Base-by-base conservation (phyloP, 192 early-diverging fungal genomes). In the Phycomyces blakesleeanus region DNA sequence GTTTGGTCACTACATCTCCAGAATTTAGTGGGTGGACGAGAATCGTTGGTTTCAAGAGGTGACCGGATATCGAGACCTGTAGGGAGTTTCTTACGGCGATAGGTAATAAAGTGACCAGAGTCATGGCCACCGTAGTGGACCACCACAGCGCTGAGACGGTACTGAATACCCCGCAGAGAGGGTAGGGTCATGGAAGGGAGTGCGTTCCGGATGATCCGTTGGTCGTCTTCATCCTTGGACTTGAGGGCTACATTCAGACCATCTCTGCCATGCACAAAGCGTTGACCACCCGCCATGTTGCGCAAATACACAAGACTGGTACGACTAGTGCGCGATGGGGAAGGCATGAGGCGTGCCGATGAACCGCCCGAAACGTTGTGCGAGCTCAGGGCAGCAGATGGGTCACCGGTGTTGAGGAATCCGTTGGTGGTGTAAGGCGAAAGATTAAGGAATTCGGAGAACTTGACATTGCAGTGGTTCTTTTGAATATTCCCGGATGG, bases 41-140 rank as follows among this genome's bases (percentile, higher is more conserved):
- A 49, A 40, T 22, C 21, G 34, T 24, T 37, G 12, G 34, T 53
- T 9, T 44, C 64, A 12, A 62, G 57, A n/a, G 65, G 62, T 25
- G 57, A 51, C 4, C 57, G 54, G 10, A 71, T 68, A 14, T 67
- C 68, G 37, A 71, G 64, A 22, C 73, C 73, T 0, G 73, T 75
- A n/a, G 73, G 73, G 10, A 76, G 22, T 20, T 70, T 67, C n/a
- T 87, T 82, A 3, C 86, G 72, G 21, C 95, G 82, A 69, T 94
- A 96, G 0, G 93, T 88, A 26, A 91, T 82, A 81, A 93, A 98
- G 60, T 98, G 96, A 7, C 96, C 96, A 2, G 83, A 87, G 41
- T 95, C 81, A 72, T 98, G 96, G 0, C 73, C 76, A 6, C 96
- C 96, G 24, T 84, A 76, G 66, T 98, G 96, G 1, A 94, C 78